phyloP scores from a whole-genome alignment of 1,284 basidiomycete species.

The Moesziomyces parantarcticus region DNA sequence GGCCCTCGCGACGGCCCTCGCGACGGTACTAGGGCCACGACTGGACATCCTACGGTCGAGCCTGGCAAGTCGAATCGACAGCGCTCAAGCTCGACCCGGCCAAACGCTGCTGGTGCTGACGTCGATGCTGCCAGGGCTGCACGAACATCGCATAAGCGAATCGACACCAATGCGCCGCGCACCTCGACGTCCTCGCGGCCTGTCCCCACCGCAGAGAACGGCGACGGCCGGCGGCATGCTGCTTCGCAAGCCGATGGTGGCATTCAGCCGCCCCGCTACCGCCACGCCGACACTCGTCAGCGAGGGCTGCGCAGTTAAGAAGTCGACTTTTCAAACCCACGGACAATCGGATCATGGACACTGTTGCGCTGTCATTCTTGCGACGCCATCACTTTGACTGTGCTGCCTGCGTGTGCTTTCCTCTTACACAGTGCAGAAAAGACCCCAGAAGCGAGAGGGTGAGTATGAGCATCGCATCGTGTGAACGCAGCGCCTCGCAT shows the following conservation, averaged over 20 bases:
- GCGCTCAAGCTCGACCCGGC: background rate
- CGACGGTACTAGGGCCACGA: background rate
- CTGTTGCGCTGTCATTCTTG: background rate
- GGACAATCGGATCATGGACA: background rate
- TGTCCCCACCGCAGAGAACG: background rate
- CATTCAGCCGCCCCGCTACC: background rate
- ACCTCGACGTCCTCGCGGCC: conserved; percentile 13
- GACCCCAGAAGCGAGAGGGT: no score
- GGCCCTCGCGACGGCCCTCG: conserved; percentile 5
- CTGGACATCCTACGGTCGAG: conserved; percentile 2
- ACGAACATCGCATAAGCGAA: conserved; percentile 4
- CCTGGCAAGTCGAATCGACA: conserved; percentile 16
- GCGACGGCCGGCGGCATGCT: background rate
- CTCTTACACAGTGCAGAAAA: no score
- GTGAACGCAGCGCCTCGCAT: no score
- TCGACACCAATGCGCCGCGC: conserved; percentile 9
- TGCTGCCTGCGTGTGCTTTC: no score
- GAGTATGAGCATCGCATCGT: no score
- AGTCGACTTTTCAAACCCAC: background rate
- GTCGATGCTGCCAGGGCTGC: background rate
- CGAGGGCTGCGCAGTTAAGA: background rate
- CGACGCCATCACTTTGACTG: no score
- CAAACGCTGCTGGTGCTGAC: background rate
- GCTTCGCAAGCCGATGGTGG: background rate
- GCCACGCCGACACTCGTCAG: background rate